Base-by-base conservation (phyloP, 495 filamentous ascomycete genomes). In the Viridothelium virens region DNA sequence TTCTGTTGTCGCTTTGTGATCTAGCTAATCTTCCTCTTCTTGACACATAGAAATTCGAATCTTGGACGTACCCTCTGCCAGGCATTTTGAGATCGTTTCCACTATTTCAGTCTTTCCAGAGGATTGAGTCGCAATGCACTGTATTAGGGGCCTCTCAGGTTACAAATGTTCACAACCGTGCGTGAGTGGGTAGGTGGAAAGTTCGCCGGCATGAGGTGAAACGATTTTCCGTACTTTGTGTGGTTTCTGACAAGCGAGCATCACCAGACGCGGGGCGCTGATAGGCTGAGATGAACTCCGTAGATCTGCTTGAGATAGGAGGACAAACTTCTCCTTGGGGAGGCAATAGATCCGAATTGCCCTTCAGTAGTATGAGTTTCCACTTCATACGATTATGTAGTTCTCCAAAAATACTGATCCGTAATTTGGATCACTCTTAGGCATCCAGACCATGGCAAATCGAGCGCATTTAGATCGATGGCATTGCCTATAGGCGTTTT, bases 61-160 rank as follows among this genome's bases (percentile, higher is more conserved):
- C 18, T 53, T 1, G 11, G 48, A 59, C 53, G 53, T 59, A 59
- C 53, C 53, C 53, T 59, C 53, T 59, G 53, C 5, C 53, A 59
- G 53, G 53, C 53, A 59, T 59, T 1, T 33, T 59, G 53, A 9
- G 36, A 34, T 33, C 0, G 0, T 36, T 10, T 1, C 7, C 31
- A 34, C 14, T 5, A 9, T 0, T 3, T 59, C 25, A 36, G n/a
- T 11, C 7, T 34, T 36, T 7, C 14, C 18, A 6, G 9, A 33
- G 7, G 36, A 2, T 5, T 11, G 31, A 36, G 11, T 36, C 31
- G 18, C 10, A 18, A 36, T 10, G 31, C 14, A 31, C 53, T 4
- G 7, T 1, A 10, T 31, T 36, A n/a, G 3, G 1, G 36, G 7
- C 25, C 7, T 10, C 5, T 11, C 31, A 2, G 6, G 7, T 1